Conservation (phyloP, 306 rosid species). For the Pyrus pyrifolia region DNA sequence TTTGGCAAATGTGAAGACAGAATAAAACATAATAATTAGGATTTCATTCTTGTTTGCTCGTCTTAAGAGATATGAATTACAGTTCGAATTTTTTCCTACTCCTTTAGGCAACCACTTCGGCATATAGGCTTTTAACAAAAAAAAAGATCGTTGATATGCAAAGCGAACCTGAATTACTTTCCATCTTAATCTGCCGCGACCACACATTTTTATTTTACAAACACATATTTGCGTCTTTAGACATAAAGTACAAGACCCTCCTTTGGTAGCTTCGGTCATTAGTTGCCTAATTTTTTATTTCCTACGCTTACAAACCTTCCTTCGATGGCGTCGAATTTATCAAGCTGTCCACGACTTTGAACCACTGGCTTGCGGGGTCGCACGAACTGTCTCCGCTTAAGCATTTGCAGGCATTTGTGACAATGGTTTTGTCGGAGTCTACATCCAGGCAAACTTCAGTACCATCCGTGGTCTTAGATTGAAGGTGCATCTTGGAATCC, state of each 20-base stretch:
- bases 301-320: background rate
- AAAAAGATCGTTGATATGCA: too few species aligned
- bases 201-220: background rate
- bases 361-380: conserved; percentile 83
- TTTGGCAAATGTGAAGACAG: background rate
- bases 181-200: background rate
- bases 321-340: conserved; percentile 14
- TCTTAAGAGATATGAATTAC: background rate
- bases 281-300: background rate
- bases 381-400: conserved; percentile 41
- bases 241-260: background rate
- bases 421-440: conserved; percentile 34
- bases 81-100: too few species aligned
- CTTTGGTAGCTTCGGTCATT: background rate
- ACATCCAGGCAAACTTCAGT: conserved; percentile 62
- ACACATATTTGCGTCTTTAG: background rate
- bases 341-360: conserved; percentile 52
- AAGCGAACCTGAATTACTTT: background rate
- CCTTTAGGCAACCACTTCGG: too few species aligned
- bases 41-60: background rate
- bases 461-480: conserved; percentile 33
- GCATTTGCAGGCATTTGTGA: conserved; percentile 74
- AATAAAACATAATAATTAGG: background rate
- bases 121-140: too few species aligned
- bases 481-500: conserved; percentile 69